Base-by-base conservation (phyloP, 2,329 filamentous ascomycete species). In the Dactylonectria macrodidyma region DNA sequence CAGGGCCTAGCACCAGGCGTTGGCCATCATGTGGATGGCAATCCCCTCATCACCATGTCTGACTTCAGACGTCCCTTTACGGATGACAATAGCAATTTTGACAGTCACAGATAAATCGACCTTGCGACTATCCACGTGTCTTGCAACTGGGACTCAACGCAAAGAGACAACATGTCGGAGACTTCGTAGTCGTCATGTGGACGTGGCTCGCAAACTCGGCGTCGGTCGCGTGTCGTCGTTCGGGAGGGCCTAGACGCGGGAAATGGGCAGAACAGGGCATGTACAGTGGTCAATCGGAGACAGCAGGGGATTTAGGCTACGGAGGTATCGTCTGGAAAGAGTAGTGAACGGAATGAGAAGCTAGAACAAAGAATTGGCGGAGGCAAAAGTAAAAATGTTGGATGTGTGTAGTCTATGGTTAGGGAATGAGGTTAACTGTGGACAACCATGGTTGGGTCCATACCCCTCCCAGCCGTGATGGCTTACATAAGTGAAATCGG, bases 391-490 rank as follows among this genome's bases (percentile, higher is more conserved):
- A 54, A 12, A 38, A 3, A 11, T n/a, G 11, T 36, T 34, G 10
- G 54, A 44, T 12, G 54, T 30, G 4, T 22, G 19, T 24, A 9
- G 19, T 26, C 44, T 19, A 41, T 57, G 64, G 46, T 67, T 65
- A 67, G 66, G 65, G 52, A 56, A 64, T 71, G 70, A 66, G 63
- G 70, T 74, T 62, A 61, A 51, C 26, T n/a, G 30, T 46, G 56
- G 51, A 30, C 30, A 22, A 10, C 30, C 36, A 10, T 22, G 7
- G 26, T 54, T 19, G 33, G 50, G 33, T n/a, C n/a, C 26, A 19
- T 8, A n/a, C 30, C 33, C 51, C 30, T 22, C 10, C 5, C 51
- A 47, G 34, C 24, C 38, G 19, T 19, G 51, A 24, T 34, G 46
- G 65, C 65, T 72, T 52, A 74, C 69, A 34, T 73, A 73, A 73